Base-by-base conservation (phyloP, 2,329 filamentous ascomycete genomes). In the Neofusicoccum kwambonambiense region DNA sequence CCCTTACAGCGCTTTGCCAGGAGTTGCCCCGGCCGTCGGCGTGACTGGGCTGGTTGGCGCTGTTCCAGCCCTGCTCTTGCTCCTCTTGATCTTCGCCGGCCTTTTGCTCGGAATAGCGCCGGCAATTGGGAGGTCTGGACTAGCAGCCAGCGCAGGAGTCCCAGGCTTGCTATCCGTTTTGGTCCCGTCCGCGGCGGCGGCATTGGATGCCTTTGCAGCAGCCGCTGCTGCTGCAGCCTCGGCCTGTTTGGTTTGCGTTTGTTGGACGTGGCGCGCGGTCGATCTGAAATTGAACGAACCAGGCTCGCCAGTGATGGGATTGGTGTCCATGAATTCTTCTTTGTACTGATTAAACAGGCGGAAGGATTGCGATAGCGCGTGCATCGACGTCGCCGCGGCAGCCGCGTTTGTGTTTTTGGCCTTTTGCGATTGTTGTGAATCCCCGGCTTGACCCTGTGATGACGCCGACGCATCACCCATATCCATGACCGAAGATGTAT, bases 251-350 rank as follows among this genome's bases (percentile, higher is more conserved):
- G 72, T 75, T 64, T 77, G 74, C 42, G 74, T 67, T 49, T 80
- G 79, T 66, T 79, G 77, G 8, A 83, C 74, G 8, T 76, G 77
- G 39, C 76, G 74, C 31, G 74, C 75, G 1, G 81, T 80, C 39
- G 77, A 76, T 4, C 81, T 80, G 68, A 88, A 81, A 62, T 86
- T 83, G 69, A 89, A 88, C 4, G 82, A 82, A 35, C 87, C 87
- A 0, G 87, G 87, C 71, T 89, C 87, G 54, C 87, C 87, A 7
- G 83, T 78, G 13, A 89, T 75, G 0, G 87, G 86, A 66, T 84
- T 87, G 69, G 89, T 86, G 72, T 89, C 87, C 78, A 86, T 86
- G 75, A 82, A 89, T 67, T 89, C 87, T 68, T 86, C 82, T 13
- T 82, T 84, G 70, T 85, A 87, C 7, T 77, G 76, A 12, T 83